Conservation (phyloP, 768 basidiomycete genomes). For the Pholiota molesta region DNA sequence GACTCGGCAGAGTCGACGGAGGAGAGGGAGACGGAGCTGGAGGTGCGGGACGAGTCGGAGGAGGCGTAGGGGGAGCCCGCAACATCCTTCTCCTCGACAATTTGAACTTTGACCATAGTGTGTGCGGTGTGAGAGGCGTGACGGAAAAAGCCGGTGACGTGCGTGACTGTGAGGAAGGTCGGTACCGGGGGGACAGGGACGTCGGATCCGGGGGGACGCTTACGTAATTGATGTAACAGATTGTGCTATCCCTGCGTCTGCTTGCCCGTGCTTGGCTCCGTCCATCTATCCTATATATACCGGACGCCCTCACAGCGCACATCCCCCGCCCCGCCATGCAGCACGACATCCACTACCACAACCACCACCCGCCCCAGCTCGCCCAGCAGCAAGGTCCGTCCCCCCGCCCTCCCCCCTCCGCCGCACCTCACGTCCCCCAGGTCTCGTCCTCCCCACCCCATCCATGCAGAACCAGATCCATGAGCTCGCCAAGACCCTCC, state of each 20-base stretch:
- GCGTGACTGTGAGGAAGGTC: conserved; percentile 19
- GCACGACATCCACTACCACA: conserved; percentile 32
- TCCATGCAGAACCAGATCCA: conserved; percentile 82
- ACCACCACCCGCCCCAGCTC: conserved; percentile 19
- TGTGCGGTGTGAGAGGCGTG: conserved; percentile 23
- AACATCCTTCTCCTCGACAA: conserved; percentile 82
- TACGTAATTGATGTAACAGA: conserved; percentile 27
- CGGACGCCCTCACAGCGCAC: conserved; percentile 18
- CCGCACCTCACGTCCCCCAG: conserved; percentile 35
- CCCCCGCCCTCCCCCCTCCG: conserved; percentile 13
- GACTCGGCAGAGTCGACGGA: conserved; percentile 75
- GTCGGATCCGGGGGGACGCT: conserved; percentile 27
- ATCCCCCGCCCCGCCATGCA: conserved; percentile 34
- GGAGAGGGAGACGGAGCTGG: conserved; percentile 74
- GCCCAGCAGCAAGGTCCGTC: conserved; percentile 39
- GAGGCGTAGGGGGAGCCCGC: conserved; percentile 74
- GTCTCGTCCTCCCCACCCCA: conserved; percentile 63
- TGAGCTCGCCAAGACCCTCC: conserved; percentile 77
- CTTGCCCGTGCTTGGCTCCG: conserved; percentile 30
- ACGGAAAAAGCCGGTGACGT: conserved; percentile 24
- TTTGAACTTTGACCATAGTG: conserved; percentile 92
- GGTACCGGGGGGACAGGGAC: conserved; percentile 27
- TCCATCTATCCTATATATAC: conserved; percentile 38
- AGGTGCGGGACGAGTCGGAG: conserved; percentile 72
- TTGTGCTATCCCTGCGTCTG: conserved; percentile 24